Evolutionary conservation across 768 basidiomycete species (phyloP).

Genomic region (Pisolithus marmoratus): DNA sequence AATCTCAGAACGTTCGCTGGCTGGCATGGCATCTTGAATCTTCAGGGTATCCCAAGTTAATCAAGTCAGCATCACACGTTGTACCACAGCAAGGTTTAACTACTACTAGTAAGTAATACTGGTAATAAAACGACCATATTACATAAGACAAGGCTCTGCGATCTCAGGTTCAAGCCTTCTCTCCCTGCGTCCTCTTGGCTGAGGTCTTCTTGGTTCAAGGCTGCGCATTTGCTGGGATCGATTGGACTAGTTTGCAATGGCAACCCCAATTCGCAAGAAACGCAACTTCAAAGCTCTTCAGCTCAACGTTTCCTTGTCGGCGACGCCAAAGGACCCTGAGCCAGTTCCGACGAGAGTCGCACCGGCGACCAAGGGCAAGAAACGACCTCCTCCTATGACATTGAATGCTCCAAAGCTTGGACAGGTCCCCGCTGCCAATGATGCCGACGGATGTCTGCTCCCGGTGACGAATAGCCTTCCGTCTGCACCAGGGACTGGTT

Average conservation of each 20-base stretch:
- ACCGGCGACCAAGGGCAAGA: constrained; percentile 49
- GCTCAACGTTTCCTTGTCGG: constrained; percentile 51
- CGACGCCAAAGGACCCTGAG: constrained; percentile 35
- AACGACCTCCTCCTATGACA: constrained; percentile 78
- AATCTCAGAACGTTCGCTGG: no score
- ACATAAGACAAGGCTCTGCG: no score
- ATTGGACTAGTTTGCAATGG: constrained; percentile 24
- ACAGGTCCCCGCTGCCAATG: constrained; percentile 23
- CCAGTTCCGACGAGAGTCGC: constrained; percentile 46
- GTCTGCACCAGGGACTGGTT: constrained; percentile 48
- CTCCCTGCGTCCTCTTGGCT: neutral
- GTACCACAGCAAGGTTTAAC: no score
- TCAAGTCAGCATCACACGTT: no score
- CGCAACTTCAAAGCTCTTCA: constrained; percentile 86
- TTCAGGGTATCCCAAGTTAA: no score
- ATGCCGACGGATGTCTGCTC: constrained; percentile 39
- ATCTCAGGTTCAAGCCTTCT: constrained; percentile 3
- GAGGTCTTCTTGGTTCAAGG: constrained; percentile 4
- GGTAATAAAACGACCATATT: no score
- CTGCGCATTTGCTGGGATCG: constrained; percentile 1
- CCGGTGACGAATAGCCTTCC: constrained; percentile 42
- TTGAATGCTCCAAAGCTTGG: constrained; percentile 66
- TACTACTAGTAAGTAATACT: no score
- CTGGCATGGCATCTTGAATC: no score
- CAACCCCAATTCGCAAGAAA: constrained; percentile 77